These are phyloP conservation scores for Fusarium sp. DNA, from an alignment of 2,329 filamentous ascomycete genomes.

Conservation along the genomic window DNA sequence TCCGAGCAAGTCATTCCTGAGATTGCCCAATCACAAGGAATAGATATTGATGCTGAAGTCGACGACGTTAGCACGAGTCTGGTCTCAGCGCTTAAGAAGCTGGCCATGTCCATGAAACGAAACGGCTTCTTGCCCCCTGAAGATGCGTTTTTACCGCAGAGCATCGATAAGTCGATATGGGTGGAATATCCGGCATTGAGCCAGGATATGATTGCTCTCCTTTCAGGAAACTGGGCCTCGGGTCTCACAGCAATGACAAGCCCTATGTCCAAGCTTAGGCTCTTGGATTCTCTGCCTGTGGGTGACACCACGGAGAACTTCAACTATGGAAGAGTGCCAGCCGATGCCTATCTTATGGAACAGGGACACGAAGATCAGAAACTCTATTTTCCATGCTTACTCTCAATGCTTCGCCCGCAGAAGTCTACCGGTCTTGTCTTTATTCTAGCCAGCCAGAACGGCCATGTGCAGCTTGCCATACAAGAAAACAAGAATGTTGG, in stretches of 20 bases:
- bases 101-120: slow-evolving; percentile 85
- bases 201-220: slow-evolving; percentile 76
- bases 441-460: slow-evolving; percentile 83
- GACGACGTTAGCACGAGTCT: slow-evolving; percentile 69
- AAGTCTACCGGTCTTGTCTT: slow-evolving; percentile 78
- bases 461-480: slow-evolving; percentile 80
- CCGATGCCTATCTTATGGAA: slow-evolving; percentile 80
- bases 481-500: slow-evolving; percentile 76
- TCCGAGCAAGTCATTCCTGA: slow-evolving; percentile 67
- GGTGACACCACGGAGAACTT: slow-evolving; percentile 81
- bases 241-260: slow-evolving; percentile 63
- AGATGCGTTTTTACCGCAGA: slow-evolving; percentile 77
- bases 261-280: slow-evolving; percentile 62
- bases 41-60: slow-evolving; percentile 61
- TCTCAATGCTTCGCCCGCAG: slow-evolving; percentile 80
- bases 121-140: slow-evolving; percentile 83
- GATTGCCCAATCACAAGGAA: slow-evolving; percentile 59
- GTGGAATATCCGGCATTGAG: slow-evolving; percentile 80
- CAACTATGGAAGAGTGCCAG: slow-evolving; percentile 82
- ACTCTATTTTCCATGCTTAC: slow-evolving; percentile 77
- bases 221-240: slow-evolving; percentile 72
- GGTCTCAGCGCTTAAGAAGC: slow-evolving; percentile 75
- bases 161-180: slow-evolving; percentile 86
- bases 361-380: slow-evolving; percentile 76
- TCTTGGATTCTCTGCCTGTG: slow-evolving; percentile 79